Evolutionary conservation across 208 protist genomes (phyloP).

Genomic region (Trypanosoma platydactyli): DNA sequence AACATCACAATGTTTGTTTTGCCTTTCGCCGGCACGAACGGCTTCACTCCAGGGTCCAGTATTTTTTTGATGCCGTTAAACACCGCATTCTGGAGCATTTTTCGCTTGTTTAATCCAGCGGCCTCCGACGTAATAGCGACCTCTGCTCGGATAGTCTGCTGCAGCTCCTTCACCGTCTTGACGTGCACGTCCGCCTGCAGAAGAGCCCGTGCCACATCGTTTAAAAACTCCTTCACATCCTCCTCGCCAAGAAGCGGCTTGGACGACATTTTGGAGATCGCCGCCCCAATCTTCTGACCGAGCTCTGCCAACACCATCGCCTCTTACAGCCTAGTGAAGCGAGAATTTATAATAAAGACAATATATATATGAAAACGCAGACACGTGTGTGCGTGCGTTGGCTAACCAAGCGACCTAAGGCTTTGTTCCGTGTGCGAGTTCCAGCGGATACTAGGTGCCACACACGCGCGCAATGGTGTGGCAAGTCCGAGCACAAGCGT

Average conservation of each 20-base stretch:
- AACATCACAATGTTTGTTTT: conserved; percentile 99
- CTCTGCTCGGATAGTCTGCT: conserved; percentile 91
- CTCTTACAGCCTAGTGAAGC: background rate
- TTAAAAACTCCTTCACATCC: conserved; percentile 94
- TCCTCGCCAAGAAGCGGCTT: conserved; percentile 94
- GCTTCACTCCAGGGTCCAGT: conserved; percentile 95
- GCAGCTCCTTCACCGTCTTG: conserved; percentile 91
- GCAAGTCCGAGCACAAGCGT: too few species aligned
- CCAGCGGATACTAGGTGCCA: background rate
- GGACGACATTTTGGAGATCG: conserved; percentile 91
- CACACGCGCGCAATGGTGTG: too few species aligned
- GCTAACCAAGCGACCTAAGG: too few species aligned
- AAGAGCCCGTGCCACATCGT: conserved; percentile 95
- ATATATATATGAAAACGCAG: conserved; percentile 2
- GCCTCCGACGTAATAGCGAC: conserved; percentile 93
- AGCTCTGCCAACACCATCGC: conserved; percentile 94
- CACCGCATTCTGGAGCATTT: conserved; percentile 95
- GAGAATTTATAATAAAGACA: conserved; percentile 5
- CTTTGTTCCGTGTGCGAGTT: conserved; percentile 1
- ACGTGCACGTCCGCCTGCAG: conserved; percentile 97
- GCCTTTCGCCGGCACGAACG: conserved; percentile 95
- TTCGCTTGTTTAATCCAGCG: conserved; percentile 95
- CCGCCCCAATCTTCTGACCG: conserved; percentile 91
- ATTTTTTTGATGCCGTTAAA: conserved; percentile 96
- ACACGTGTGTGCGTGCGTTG: too few species aligned